These are phyloP conservation scores for Lasiosphaeriaceae sp. DNA, from an alignment of 495 filamentous ascomycete species.

Conservation along the genomic window DNA sequence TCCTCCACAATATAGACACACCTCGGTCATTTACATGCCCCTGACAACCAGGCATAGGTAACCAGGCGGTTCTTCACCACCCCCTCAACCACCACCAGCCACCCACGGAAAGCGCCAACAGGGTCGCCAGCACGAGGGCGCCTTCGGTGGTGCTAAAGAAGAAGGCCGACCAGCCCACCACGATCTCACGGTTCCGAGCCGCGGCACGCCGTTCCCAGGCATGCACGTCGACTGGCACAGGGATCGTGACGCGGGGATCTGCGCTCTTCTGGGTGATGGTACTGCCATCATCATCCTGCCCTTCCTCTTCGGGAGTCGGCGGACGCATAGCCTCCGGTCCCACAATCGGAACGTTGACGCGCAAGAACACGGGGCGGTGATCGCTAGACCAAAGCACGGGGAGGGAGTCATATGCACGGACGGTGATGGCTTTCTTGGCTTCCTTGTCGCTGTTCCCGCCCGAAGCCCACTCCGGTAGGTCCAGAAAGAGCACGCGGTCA, in stretches of 20 bases:
- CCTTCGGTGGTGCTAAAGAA: slow-evolving; percentile 41
- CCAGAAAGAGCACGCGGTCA: slow-evolving; percentile 80
- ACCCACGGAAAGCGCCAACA: slow-evolving; percentile 30
- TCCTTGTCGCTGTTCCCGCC: slow-evolving; percentile 13
- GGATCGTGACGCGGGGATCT: slow-evolving; percentile 36
- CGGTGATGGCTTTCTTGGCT: slow-evolving; percentile 39
- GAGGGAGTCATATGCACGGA: slow-evolving; percentile 65
- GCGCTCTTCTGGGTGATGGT: slow-evolving; percentile 6
- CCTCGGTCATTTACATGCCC: too few relatives aligned
- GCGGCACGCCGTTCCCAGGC: slow-evolving; percentile 40
- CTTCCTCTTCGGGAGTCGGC: slow-evolving; percentile 4
- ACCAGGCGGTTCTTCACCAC: too few relatives aligned
- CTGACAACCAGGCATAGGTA: too few relatives aligned
- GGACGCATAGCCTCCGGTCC: slow-evolving; percentile 24
- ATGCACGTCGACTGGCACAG: slow-evolving; percentile 38
- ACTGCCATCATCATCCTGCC: background rate
- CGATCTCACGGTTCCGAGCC: slow-evolving; percentile 36
- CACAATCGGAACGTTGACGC: slow-evolving; percentile 54
- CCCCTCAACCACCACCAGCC: slow-evolving; percentile 34
- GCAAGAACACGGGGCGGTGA: slow-evolving; percentile 75
- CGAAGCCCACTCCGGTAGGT: slow-evolving; percentile 50
- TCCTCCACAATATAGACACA: too few relatives aligned
- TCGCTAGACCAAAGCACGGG: slow-evolving; percentile 75
- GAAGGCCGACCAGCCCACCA: slow-evolving; percentile 45
- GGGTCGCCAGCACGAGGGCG: slow-evolving; percentile 33